These are phyloP conservation scores for Pseudocercospora fijiensis DNA, from an alignment of 2,329 filamentous ascomycete genomes.

Conservation along the genomic window DNA sequence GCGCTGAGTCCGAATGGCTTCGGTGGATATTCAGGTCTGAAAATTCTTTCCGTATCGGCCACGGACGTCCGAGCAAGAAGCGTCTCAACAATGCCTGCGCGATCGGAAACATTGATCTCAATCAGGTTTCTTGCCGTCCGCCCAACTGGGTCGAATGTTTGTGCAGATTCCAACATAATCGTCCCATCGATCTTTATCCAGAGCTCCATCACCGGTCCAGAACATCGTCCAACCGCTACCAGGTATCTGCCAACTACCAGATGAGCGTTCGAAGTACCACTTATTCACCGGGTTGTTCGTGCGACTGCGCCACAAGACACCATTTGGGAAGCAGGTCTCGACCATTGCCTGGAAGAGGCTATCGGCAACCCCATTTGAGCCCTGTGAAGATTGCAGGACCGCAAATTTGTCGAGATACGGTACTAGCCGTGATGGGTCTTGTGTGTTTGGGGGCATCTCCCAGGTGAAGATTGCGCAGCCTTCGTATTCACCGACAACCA, in stretches of 20 bases:
- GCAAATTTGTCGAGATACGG: slow-evolving; percentile 98
- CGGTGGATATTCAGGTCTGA: too few relatives aligned
- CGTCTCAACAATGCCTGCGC: too few relatives aligned
- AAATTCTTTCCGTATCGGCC: too few relatives aligned
- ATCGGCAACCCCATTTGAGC: slow-evolving; percentile 81
- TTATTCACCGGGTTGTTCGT: slow-evolving; percentile 95
- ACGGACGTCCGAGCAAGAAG: too few relatives aligned
- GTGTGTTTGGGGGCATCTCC: slow-evolving; percentile 65
- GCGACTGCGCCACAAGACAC: slow-evolving; percentile 88
- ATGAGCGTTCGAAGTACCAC: slow-evolving; percentile 94
- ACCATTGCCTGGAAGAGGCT: slow-evolving; percentile 97
- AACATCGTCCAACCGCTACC: slow-evolving; percentile 97
- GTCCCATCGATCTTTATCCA: slow-evolving; percentile 44
- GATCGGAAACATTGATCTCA: too few relatives aligned
- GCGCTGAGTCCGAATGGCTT: too few relatives aligned
- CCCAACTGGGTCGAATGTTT: slow-evolving; percentile 50
- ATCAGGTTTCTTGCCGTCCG: slow-evolving; percentile 34
- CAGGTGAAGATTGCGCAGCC: slow-evolving; percentile 92
- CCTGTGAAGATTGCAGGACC: slow-evolving; percentile 87
- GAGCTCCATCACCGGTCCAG: slow-evolving; percentile 72
- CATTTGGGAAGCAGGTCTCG: slow-evolving; percentile 77
- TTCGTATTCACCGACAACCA: slow-evolving; percentile 95
- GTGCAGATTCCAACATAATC: slow-evolving; percentile 52
- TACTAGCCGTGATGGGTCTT: slow-evolving; percentile 62
- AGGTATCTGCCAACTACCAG: slow-evolving; percentile 76